Evolutionary conservation across 345 rosid genomes (phyloP), one percentile per base, ranked within the genome.

Genomic region (Hibiscus trionum): DNA sequence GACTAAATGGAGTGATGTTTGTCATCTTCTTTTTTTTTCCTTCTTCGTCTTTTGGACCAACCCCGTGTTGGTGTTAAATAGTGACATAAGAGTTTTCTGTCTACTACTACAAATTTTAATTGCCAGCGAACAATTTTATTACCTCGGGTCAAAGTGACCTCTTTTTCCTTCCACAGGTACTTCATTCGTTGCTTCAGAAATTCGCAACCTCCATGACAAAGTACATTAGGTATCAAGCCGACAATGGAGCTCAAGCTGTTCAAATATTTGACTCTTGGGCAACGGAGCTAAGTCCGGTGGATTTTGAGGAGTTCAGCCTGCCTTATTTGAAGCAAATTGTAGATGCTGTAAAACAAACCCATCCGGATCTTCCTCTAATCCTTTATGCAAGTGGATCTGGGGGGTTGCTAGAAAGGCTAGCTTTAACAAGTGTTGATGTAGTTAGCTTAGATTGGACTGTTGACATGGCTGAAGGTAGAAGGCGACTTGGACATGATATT

Each of bases 191-290:
- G 76, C 99, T 95, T 56, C 73, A 86, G 75, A 95, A 89, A 82
- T 90, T 95, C 56, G 82, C 99, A 0, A 82, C 89, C 59, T 92
- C 99, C 55, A 95, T 95, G 99, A 88, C 88, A 21, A 90, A 81
- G 11, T 92, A 95, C 81, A 72, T 95, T 55, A 84, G 88, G 52
- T 95, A 88, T 78, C 97, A 92, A 84, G 94, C 97, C 0, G 88
- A 87, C 77, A 85, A 69, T 15, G 98, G 98, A 71, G 98, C 98
- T 73, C 99, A 95, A 83, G 94, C 94, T n/a, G 99, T 95, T 52
- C 98, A 95, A 63, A 90, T 95, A 61, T 95, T 92, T 53, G 99
- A 92, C 70, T 95, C 99, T 33, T 92, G 99, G 99, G 98, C 98
- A 50, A 92, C 98, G 0, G 98, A 93, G 80, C 96, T 95, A 47